Base-by-base conservation (phyloP, 2,329 filamentous ascomycete genomes). In the Colletotrichum sp. region DNA sequence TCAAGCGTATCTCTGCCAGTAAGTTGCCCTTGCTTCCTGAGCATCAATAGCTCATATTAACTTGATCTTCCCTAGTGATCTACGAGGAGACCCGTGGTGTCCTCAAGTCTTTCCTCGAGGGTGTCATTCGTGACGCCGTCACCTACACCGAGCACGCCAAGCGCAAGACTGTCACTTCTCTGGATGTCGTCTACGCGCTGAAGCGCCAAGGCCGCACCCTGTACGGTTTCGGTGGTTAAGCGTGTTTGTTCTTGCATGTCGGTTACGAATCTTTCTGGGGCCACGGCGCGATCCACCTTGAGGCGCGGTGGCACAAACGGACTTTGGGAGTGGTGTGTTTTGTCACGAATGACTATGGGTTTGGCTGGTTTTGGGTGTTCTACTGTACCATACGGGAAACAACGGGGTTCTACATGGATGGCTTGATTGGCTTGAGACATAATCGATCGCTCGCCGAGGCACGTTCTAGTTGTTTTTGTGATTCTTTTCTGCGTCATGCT, bases 1-100 rank as follows among this genome's bases (percentile, higher is more conserved):
- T 98, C 92, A 98, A 98, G 95, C 96, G 96, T 98, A 98, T 98
- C 85, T 98, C 96, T 84, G 96, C 96, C 87, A 98, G 93, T 95
- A 92, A 87, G 91, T 62, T 44, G 3, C n/a, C 13, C 12, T 6
- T 4, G 5, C 13, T 19, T 69, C 13, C 4, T 8, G 5, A 15
- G 22, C 8, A 13, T 61, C 13, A 4, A 11, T 3, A 8, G 29
- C 59, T 8, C 27, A 19, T 52, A 16, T 29, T 77, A 82, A 82
- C 79, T 79, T 29, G 52, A 6, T 1, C 15, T 71, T 29, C 25
- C 49, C 66, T 29, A 90, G 90, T 95, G 92, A 95, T 95, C 88
- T 95, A 95, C 89, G 93, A 94, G 86, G 93, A 95, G 89, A 95
- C 93, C 78, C 93, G 93, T 81, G 92, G 92, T 90, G 93, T 95